phyloP scores from a whole-genome alignment of 441 rosid genomes.

The Rhodomyrtus psidioides region DNA sequence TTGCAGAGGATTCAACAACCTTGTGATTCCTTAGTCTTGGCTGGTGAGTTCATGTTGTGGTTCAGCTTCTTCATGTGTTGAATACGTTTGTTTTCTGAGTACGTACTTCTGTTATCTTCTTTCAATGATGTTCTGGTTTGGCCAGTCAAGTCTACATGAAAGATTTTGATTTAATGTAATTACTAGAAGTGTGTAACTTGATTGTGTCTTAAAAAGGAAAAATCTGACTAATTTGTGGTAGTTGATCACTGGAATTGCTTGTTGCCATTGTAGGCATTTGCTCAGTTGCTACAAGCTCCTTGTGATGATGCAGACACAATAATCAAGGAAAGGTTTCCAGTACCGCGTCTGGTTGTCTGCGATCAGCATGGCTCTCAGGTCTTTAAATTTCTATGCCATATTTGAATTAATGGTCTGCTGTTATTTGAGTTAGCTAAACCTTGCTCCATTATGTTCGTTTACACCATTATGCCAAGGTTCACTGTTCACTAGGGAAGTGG shows the following conservation, averaged over 20 bases:
- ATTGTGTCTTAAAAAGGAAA: background rate
- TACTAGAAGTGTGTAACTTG: background rate
- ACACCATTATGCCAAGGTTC: background rate
- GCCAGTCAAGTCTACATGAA: background rate
- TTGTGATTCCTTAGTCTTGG: background rate
- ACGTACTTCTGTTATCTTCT: background rate
- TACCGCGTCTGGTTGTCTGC: slow-evolving; percentile 78
- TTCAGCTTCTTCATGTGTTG: background rate
- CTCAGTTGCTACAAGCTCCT: slow-evolving; percentile 70
- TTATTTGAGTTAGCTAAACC: background rate
- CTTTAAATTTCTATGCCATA: background rate
- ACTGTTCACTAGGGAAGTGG: background rate
- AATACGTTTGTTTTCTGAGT: background rate
- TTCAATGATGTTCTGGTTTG: background rate
- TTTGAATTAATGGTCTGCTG: background rate
- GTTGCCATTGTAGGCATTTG: slow-evolving; percentile 50
- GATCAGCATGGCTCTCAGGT: slow-evolving; percentile 99
- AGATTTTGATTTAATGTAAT: slow-evolving; percentile 5
- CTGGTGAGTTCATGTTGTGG: background rate
- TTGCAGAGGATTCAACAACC: background rate
- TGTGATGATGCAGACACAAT: slow-evolving; percentile 43
- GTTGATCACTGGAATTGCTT: background rate
- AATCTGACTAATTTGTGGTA: background rate
- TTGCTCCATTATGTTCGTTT: background rate
- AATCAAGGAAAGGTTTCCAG: slow-evolving; percentile 78